Evolutionary conservation across 2,329 filamentous ascomycete species (phyloP).

Genomic region (Claviceps spartinae): DNA sequence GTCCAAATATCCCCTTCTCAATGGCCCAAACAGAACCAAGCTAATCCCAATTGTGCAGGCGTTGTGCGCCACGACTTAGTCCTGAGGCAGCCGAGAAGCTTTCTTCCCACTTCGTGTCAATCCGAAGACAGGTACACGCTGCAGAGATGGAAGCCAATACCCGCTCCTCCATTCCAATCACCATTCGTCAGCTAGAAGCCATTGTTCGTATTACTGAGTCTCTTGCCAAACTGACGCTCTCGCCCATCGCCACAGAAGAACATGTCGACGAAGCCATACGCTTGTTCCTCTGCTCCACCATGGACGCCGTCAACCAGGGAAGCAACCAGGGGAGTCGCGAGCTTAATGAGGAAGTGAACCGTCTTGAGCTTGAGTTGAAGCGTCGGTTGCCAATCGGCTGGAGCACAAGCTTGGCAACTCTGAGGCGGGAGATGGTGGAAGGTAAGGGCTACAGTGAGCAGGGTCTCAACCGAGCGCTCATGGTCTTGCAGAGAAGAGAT

Average conservation of each 20-base stretch:
- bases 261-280: constrained; percentile 97
- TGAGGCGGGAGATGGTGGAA: constrained; percentile 84
- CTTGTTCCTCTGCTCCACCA: constrained; percentile 88
- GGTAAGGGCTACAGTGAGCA: constrained; percentile 82
- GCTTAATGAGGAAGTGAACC: constrained; percentile 76
- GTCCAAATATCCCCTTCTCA: constrained; percentile 38
- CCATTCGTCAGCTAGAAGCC: constrained; percentile 89
- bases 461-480: constrained; percentile 68
- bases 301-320: constrained; percentile 93
- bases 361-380: constrained; percentile 80
- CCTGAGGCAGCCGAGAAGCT: constrained; percentile 89
- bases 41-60: constrained; percentile 36
- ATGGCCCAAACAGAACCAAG: not conserved
- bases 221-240: constrained; percentile 79
- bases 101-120: constrained; percentile 92
- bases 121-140: constrained; percentile 84
- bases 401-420: constrained; percentile 77
- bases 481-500: constrained; percentile 76
- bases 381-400: constrained; percentile 84
- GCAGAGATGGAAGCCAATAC: constrained; percentile 81
- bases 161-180: constrained; percentile 91
- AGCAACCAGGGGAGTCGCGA: constrained; percentile 73
- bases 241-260: constrained; percentile 71
- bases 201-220: constrained; percentile 96
- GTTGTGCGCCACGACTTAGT: constrained; percentile 83